phyloP scores from a whole-genome alignment of 345 rosid species.

The Durio zibethinus region DNA sequence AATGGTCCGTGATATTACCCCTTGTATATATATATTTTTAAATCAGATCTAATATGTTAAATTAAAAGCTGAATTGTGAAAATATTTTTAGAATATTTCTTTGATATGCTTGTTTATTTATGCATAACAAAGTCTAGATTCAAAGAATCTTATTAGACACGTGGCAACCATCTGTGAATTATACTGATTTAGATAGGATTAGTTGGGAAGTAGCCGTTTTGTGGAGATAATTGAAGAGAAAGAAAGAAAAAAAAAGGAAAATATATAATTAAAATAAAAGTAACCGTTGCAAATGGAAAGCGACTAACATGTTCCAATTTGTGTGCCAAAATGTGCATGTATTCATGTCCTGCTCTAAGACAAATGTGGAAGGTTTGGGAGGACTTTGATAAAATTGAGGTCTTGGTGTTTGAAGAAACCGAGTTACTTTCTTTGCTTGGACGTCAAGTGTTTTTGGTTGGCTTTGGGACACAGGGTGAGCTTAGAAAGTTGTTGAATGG shows the following conservation, averaged over 20 bases:
- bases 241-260: not conserved
- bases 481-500: not conserved
- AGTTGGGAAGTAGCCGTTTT: conserved; percentile 24
- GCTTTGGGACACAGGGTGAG: not conserved
- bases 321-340: conserved; percentile 19
- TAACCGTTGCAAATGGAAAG: conserved; percentile 22
- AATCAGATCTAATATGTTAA: too few species aligned
- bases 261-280: not conserved
- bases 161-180: too few species aligned
- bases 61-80: too few species aligned
- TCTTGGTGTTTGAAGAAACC: not conserved
- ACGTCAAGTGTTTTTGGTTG: conserved; percentile 4
- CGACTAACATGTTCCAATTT: conserved; percentile 28
- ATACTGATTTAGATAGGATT: not conserved
- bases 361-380: not conserved
- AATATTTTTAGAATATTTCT: too few species aligned
- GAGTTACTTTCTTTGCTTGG: not conserved
- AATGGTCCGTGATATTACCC: conserved; percentile 19
- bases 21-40: too few species aligned
- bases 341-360: conserved; percentile 17
- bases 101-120: not conserved
- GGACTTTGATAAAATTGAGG: not conserved
- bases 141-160: not conserved
- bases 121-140: not conserved
- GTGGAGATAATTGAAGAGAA: conserved; percentile 23